Evolutionary conservation across 1,284 basidiomycete genomes (phyloP).

Genomic region (Microbotryum scabiosae): DNA sequence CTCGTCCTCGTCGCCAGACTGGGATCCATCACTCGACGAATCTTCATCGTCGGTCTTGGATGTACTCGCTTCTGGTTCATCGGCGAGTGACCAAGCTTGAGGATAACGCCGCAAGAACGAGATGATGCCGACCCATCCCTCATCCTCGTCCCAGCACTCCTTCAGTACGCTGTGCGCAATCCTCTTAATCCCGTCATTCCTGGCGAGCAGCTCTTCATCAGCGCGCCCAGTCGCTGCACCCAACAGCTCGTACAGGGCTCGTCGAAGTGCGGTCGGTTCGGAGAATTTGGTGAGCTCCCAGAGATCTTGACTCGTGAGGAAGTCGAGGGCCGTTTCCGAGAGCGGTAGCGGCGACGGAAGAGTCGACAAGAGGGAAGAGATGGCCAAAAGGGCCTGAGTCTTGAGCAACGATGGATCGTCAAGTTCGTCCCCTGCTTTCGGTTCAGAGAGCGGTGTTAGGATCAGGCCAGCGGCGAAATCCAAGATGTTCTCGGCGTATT

Average conservation of each 20-base stretch:
- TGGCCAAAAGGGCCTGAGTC: conserved; percentile 18
- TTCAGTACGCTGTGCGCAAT: conserved; percentile 15
- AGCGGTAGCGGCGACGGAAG: conserved; percentile 20
- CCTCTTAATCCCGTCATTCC: not conserved
- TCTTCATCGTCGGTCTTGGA: not conserved
- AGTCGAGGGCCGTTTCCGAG: conserved; percentile 4
- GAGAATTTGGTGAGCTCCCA: conserved; percentile 14
- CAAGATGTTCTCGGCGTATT: conserved; percentile 15
- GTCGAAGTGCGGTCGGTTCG: not conserved
- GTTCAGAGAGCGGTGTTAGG: conserved; percentile 28
- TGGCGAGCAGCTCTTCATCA: conserved; percentile 12
- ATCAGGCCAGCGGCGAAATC: conserved; percentile 15
- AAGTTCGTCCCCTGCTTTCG: conserved; percentile 52
- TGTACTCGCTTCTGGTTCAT: not conserved
- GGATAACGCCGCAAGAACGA: conserved; percentile 29
- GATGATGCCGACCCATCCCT: conserved; percentile 27
- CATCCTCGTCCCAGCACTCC: conserved; percentile 27
- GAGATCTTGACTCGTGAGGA: conserved; percentile 13
- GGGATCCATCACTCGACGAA: too few species aligned
- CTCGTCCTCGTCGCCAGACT: not conserved
- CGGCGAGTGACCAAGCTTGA: conserved; percentile 35
- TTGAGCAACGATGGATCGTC: conserved; percentile 23
- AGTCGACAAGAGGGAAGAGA: conserved; percentile 14
- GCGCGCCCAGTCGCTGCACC: conserved; percentile 10
- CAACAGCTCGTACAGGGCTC: conserved; percentile 25